Base-by-base conservation (phyloP, 2,329 filamentous ascomycete species). In the Trichoderma sp. region DNA sequence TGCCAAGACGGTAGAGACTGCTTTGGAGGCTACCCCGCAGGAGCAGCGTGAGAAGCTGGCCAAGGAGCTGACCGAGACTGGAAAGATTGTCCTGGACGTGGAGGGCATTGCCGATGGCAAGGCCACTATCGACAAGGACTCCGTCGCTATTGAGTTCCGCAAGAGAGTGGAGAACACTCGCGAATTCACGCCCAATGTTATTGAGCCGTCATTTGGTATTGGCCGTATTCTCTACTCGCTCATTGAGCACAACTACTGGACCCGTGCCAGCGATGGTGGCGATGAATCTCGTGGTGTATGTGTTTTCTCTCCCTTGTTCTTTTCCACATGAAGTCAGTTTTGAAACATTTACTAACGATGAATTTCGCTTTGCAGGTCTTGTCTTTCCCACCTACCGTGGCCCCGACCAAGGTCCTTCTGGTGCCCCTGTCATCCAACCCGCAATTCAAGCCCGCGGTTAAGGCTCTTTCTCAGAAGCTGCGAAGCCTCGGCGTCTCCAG, bases 151-250 rank as follows among this genome's bases (percentile, higher is more conserved):
- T 76, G 93, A 95, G 84, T 94, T 93, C 84, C 90, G 91, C 77
- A 97, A 92, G 76, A 88, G 94, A 74, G 88, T 90, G 4, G 93
- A 97, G 82, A 92, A 97, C 80, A 89, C 91, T 72, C 89, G 96
- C 77, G 95, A 98, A 81, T 99, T 93, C 84, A 97, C 92, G 0
- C 95, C 95, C 73, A 98, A 98, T 80, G 94, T 97, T 62, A 97
- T 98, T 77, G 96, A 99, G 85, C 96, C 95, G 2, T 98, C 95
- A 0, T 99, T 98, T 78, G 95, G 95, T 86, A 97, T 98, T 79
- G 96, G 95, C 73, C 90, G 95, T 77, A 98, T 98, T 74, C 86
- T 98, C 72, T 98, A 97, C 86, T 91, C 92, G 73, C 85, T 99
- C 78, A 92, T 97, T 80, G 96, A 99, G 85, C 96, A 99, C 84